A percentile compares a stretch with the other conserved stretches of the same genome.
Evolutionary conservation across 257 asterid genomes (phyloP).

Genomic region (Coffea canephora): DNA sequence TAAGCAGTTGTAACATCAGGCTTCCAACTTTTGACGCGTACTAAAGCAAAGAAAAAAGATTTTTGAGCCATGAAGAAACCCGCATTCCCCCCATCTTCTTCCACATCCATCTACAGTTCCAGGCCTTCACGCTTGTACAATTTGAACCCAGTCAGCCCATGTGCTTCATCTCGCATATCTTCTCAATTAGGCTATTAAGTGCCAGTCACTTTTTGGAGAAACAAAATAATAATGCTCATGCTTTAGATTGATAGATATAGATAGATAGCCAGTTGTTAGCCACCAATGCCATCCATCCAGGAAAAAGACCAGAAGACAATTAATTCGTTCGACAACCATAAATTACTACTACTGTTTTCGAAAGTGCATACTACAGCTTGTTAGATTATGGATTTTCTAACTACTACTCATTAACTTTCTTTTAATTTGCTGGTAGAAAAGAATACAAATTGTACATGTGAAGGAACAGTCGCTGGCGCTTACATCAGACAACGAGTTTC

Average conservation of each 20-base stretch:
- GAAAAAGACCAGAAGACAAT: background rate
- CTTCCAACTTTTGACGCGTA: constrained; percentile 1
- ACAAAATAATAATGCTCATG: too few relatives aligned
- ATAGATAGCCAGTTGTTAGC: constrained; percentile 32
- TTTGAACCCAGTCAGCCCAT: constrained; percentile 31
- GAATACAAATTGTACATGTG: background rate
- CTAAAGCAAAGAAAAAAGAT: background rate
- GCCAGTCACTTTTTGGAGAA: constrained; percentile 12
- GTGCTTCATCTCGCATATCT: constrained; percentile 39
- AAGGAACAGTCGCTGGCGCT: background rate
- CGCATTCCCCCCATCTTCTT: background rate
- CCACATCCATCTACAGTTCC: background rate
- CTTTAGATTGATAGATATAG: too few relatives aligned
- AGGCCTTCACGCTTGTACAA: constrained; percentile 5
- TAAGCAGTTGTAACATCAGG: constrained; percentile 1
- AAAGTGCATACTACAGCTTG: too few relatives aligned
- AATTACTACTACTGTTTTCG: background rate
- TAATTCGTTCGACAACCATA: background rate
- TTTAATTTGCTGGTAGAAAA: background rate
- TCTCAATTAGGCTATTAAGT: constrained; percentile 17
- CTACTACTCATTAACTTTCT: too few relatives aligned
- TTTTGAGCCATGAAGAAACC: background rate
- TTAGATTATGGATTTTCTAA: too few relatives aligned
- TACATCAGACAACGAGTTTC: background rate
- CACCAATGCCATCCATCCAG: constrained; percentile 12